phyloP scores from a whole-genome alignment of 371 early-diverging fungal species.

The Rhizopus arrhizus region DNA sequence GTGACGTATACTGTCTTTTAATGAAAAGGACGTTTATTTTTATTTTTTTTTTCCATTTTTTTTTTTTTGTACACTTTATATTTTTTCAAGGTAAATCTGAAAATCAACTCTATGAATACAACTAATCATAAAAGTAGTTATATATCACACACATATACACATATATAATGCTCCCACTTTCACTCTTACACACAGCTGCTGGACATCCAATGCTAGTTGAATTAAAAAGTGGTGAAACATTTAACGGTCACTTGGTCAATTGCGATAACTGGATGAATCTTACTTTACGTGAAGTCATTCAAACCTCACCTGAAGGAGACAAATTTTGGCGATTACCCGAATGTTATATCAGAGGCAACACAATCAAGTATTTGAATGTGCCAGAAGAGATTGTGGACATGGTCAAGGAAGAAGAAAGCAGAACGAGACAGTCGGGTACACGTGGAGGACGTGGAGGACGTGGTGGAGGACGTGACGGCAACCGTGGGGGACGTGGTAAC shows the following conservation, averaged over 20 bases:
- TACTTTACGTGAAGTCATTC: slow-evolving; percentile 92
- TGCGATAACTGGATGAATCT: slow-evolving; percentile 99
- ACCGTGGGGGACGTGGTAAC: slow-evolving; percentile 42
- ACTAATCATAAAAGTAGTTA: neutral
- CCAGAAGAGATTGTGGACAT: slow-evolving; percentile 92
- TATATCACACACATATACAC: neutral
- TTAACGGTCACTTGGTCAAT: slow-evolving; percentile 95
- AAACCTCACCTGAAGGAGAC: slow-evolving; percentile 92
- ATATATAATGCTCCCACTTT: slow-evolving; percentile 78
- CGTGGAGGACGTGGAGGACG: slow-evolving; percentile 58
- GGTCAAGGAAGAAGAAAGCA: slow-evolving; percentile 75
- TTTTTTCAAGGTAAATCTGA: too few relatives aligned
- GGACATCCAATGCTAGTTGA: slow-evolving; percentile 97
- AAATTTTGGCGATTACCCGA: slow-evolving; percentile 91
- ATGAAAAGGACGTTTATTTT: slow-evolving; percentile 7
- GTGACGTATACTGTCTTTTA: slow-evolving; percentile 6
- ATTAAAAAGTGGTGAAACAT: slow-evolving; percentile 97
- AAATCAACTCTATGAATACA: neutral
- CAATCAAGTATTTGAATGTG: slow-evolving; percentile 93
- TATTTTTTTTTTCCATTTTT: slow-evolving; percentile 6
- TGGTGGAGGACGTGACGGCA: slow-evolving; percentile 26
- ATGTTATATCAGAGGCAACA: slow-evolving; percentile 90
- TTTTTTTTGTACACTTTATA: neutral
- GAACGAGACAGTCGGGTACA: slow-evolving; percentile 48
- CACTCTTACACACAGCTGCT: slow-evolving; percentile 85